phyloP scores from a whole-genome alignment of 73 alveolate species.

The Paramecium caudatum region DNA sequence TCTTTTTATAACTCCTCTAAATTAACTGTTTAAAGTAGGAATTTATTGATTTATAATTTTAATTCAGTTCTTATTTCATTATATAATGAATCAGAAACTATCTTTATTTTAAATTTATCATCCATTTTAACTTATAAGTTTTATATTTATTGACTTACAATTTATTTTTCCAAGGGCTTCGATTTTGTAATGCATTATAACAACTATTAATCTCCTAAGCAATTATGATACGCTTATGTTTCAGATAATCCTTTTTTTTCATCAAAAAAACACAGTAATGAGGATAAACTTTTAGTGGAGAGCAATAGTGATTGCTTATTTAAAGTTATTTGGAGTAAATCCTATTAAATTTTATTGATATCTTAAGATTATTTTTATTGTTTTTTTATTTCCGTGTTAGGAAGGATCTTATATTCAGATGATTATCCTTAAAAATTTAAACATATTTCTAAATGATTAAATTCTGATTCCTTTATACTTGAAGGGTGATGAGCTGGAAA shows the following conservation, averaged over 20 bases:
- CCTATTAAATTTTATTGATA: too few relatives aligned
- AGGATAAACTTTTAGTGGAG: conserved; percentile 17
- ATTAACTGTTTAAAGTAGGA: not conserved
- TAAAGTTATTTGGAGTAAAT: not conserved
- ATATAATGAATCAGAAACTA: conserved; percentile 31
- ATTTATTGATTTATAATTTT: not conserved
- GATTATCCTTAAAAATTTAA: not conserved
- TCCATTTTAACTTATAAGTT: not conserved
- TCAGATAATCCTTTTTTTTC: not conserved
- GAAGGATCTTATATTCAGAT: conserved; percentile 48
- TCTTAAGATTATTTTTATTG: not conserved
- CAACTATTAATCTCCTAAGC: not conserved
- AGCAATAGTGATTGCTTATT: not conserved
- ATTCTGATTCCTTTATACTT: not conserved
- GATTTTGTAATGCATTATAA: conserved; percentile 39
- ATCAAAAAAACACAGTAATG: not conserved
- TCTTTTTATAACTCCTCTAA: not conserved
- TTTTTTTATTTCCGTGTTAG: not conserved
- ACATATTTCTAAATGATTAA: not conserved
- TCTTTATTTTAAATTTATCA: conserved; percentile 17
- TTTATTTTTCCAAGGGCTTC: not conserved
- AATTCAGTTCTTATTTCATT: not conserved
- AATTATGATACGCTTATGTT: not conserved
- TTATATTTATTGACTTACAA: not conserved
- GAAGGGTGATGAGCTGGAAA: not conserved